A percentile compares a stretch with the other conserved stretches of the same genome.
Evolutionary conservation across 73 alveolate genomes (phyloP).

Genomic region (Durusdinium trenchii): DNA sequence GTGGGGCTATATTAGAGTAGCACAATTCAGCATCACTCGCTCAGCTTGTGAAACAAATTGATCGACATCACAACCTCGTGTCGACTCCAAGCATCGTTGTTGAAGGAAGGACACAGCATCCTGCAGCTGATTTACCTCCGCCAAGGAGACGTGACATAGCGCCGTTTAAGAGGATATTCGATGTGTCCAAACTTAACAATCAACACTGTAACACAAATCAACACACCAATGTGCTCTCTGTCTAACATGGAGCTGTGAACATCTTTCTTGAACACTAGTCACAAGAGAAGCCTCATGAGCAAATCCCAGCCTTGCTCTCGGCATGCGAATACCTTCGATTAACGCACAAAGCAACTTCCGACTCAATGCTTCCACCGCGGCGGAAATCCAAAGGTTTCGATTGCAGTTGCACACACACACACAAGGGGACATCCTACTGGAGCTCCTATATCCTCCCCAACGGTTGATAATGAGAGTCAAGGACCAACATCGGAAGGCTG

Average conservation of each 20-base stretch:
- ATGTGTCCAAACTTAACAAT: not conserved
- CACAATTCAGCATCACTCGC: no score
- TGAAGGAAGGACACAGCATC: constrained; percentile 41
- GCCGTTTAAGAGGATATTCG: not conserved
- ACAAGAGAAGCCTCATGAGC: no score
- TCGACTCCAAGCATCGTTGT: constrained; percentile 18
- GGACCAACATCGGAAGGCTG: no score
- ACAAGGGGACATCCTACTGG: not conserved
- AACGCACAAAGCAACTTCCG: not conserved
- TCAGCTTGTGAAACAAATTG: no score
- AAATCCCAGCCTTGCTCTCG: constrained; percentile 24
- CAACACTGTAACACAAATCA: no score
- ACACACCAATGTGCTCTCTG: no score
- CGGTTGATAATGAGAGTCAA: no score
- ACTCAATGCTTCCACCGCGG: not conserved
- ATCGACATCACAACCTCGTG: no score
- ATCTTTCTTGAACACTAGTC: not conserved
- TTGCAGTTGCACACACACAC: not conserved
- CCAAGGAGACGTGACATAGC: not conserved
- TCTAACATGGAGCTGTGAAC: not conserved
- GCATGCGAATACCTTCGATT: not conserved
- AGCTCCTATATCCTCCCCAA: no score
- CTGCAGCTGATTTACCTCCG: not conserved
- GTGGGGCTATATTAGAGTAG: no score
- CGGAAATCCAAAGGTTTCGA: not conserved